phyloP scores from a whole-genome alignment of 352 stramenopile species.

The Stephanocyclus meneghinianus region DNA sequence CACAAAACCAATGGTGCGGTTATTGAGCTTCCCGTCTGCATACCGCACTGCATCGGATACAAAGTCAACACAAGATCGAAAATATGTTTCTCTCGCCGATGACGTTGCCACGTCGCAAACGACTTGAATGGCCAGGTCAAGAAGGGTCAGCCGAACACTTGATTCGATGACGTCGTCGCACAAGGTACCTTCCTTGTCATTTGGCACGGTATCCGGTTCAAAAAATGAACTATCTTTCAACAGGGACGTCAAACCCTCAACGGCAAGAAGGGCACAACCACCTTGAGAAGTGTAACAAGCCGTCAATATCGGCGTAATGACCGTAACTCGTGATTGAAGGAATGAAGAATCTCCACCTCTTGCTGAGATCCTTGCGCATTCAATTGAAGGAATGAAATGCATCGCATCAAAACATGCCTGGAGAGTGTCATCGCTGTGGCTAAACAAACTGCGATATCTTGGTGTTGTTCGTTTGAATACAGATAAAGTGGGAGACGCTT shows the following conservation, averaged over 20 bases:
- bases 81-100: slow-evolving; percentile 71
- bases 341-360: slow-evolving; percentile 30
- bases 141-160: slow-evolving; percentile 63
- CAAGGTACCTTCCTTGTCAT: slow-evolving; percentile 30
- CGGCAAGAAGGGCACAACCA: slow-evolving; percentile 74
- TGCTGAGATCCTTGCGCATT: slow-evolving; percentile 38
- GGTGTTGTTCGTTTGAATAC: slow-evolving; percentile 17
- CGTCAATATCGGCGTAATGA: slow-evolving; percentile 79
- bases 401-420: slow-evolving; percentile 65
- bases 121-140: slow-evolving; percentile 80
- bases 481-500: slow-evolving; percentile 16
- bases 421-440: slow-evolving; percentile 49
- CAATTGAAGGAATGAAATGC: slow-evolving; percentile 75
- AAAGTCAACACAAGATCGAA: slow-evolving; percentile 80
- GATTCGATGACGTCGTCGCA: slow-evolving; percentile 26
- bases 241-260: slow-evolving; percentile 74
- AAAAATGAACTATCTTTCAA: slow-evolving; percentile 78
- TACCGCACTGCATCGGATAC: slow-evolving; percentile 64
- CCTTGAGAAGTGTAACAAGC: slow-evolving; percentile 81
- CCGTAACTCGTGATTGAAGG: slow-evolving; percentile 61
- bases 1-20: slow-evolving; percentile 77
- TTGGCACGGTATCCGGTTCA: slow-evolving; percentile 57
- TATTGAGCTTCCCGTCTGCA: slow-evolving; percentile 61
- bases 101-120: slow-evolving; percentile 82
- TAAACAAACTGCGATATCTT: slow-evolving; percentile 28